Conservation (phyloP, 192 early-diverging fungal species). For the Tieghemiomyces parasiticus region DNA sequence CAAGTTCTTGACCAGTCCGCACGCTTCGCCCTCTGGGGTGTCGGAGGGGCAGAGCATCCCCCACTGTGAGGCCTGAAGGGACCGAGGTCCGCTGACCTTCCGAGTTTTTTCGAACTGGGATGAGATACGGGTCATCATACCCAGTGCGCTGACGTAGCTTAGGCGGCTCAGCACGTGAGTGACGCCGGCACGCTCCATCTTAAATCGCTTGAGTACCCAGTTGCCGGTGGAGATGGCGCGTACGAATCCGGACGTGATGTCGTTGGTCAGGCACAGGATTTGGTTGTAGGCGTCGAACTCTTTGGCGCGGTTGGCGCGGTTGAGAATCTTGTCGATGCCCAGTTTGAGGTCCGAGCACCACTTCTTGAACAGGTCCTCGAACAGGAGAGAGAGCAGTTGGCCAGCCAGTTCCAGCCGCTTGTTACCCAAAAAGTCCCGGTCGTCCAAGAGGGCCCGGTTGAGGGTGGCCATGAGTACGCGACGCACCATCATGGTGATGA, state of each 20-base stretch:
- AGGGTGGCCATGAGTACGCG: constrained; percentile 76
- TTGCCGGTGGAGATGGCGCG: constrained; percentile 94
- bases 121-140: constrained; percentile 95
- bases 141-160: constrained; percentile 85
- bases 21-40: constrained; percentile 97
- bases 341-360: constrained; percentile 79
- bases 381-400: constrained; percentile 80
- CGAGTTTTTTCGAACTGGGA: constrained; percentile 98
- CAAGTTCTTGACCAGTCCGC: constrained; percentile 93
- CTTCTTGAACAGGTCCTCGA: constrained; percentile 96
- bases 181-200: constrained; percentile 96
- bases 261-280: constrained; percentile 50
- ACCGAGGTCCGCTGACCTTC: constrained; percentile 93
- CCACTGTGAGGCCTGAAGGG: constrained; percentile 93
- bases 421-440: constrained; percentile 97
- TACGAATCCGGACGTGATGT: constrained; percentile 84
- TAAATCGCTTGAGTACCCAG: constrained; percentile 98
- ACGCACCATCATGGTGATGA: constrained; percentile 86
- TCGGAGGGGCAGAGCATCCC: constrained; percentile 95
- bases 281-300: constrained; percentile 80
- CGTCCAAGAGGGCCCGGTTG: constrained; percentile 72
- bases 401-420: constrained; percentile 97
- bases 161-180: constrained; percentile 90
- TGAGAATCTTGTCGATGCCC: constrained; percentile 80
- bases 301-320: constrained; percentile 70